Evolutionary conservation across 441 rosid species (phyloP).

Genomic region (Mallotus japonicus): DNA sequence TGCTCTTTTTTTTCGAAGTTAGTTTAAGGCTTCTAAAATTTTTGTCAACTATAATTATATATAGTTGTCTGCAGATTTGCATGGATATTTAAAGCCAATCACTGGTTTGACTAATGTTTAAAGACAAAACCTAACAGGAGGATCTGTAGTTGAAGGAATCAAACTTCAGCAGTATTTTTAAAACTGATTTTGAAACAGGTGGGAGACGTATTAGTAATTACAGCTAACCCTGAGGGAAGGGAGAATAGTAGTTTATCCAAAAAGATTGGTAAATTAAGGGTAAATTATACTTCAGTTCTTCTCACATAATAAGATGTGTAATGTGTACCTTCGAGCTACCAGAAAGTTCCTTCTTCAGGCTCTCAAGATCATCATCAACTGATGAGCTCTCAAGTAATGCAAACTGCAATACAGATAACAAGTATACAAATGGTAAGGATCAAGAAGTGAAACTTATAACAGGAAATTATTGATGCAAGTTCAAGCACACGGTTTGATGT

Average conservation of each 20-base stretch:
- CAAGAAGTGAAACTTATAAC: background rate
- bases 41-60: too few species aligned
- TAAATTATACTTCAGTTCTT: background rate
- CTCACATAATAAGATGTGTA: background rate
- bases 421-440: background rate
- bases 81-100: background rate
- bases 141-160: too few species aligned
- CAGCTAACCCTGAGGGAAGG: too few species aligned
- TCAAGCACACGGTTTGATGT: background rate
- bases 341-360: slow-evolving; percentile 59
- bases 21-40: background rate
- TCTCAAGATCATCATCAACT: slow-evolving; percentile 69
- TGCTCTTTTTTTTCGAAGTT: background rate
- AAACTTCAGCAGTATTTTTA: too few species aligned
- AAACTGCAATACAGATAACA: slow-evolving; percentile 40
- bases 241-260: background rate
- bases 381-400: slow-evolving; percentile 71
- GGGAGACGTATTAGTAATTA: too few species aligned
- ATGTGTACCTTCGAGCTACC: slow-evolving; percentile 52
- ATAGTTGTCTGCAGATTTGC: background rate
- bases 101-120: background rate
- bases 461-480: background rate
- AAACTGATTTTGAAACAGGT: background rate
- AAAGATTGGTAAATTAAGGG: background rate
- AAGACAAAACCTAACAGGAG: background rate